Evolutionary conservation across 1,284 basidiomycete species (phyloP), one percentile per base, ranked within the genome.

Genomic region (Tilletiopsis washingtonensis): DNA sequence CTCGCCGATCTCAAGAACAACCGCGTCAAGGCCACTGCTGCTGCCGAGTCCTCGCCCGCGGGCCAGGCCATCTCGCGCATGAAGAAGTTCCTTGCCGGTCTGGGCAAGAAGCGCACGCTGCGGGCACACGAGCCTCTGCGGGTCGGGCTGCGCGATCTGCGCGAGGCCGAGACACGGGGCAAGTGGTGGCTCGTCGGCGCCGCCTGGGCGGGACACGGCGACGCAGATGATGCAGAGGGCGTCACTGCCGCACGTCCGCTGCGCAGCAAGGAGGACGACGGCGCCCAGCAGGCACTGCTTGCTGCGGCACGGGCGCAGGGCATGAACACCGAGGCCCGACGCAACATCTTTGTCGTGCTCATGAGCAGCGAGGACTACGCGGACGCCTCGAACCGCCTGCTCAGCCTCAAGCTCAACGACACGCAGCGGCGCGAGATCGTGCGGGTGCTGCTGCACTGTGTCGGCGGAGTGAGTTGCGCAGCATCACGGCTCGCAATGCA

Each of bases 111-210:
- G 48, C 66, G 57, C 12, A 63, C 59, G 4, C 40, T 71, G n/a
- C 46, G 56, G 15, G 39, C 53, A 17, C 52, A 65, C 43, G 59
- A 68, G n/a, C 53, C 62, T 5, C 39, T 71, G 7, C 55, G 68
- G 1, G 59, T 73, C 17, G 57, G 56, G 27, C 45, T 97, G 19
- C 77, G 81, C n/a, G 93, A 98, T 73, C 78, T 98, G 9, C 84
- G 82, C 52, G 81, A 84, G 1, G 86, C 90, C 0, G 83, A 88
- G 49, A 85, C 81, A 25, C 87, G 84, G 66, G 94, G 94, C 2
- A 94, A 93, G 76, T 98, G 94, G 94, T 98, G 94, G 94, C 79
- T 97, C 1, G 88, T 97, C 32, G 94, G 93, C 23, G 89, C 93
- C 0, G 93, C 88, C 1, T 99, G 93, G 93, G 81, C 81, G 24